Evolutionary conservation across 352 stramenopile genomes (phyloP).

Genomic region (Globisporangium sylvaticum): DNA sequence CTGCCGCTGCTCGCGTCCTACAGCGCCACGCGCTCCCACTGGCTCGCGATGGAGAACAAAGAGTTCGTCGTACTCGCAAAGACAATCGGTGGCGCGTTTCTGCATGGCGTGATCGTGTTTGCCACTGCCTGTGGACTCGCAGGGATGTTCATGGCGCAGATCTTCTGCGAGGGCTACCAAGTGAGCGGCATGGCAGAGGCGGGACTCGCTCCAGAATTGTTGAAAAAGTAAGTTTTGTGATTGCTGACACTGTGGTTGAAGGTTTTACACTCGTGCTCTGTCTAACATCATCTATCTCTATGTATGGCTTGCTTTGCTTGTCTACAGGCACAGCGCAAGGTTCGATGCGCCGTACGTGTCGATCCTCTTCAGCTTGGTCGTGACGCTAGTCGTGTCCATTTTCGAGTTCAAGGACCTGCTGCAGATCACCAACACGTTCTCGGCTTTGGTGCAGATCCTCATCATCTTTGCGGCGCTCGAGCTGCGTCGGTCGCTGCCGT

Average conservation of each 20-base stretch:
- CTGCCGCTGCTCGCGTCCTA: conserved; percentile 78
- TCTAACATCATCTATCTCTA: background rate
- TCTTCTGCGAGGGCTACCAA: conserved; percentile 83
- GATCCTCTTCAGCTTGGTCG: conserved; percentile 23
- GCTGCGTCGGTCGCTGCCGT: conserved; percentile 55
- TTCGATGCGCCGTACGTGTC: conserved; percentile 29
- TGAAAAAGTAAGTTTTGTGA: conserved; percentile 23
- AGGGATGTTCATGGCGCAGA: conserved; percentile 84
- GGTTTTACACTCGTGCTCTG: background rate
- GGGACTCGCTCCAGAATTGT: conserved; percentile 62
- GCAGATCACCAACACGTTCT: conserved; percentile 81
- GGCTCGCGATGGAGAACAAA: conserved; percentile 72
- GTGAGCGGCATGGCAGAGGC: conserved; percentile 61
- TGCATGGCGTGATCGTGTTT: conserved; percentile 78
- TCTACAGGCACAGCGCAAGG: conserved; percentile 23
- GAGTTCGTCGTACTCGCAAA: conserved; percentile 67
- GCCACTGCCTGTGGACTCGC: conserved; percentile 71
- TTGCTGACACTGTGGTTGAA: background rate
- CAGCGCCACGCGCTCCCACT: conserved; percentile 33
- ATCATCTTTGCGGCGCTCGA: conserved; percentile 86
- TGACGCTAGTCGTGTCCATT: conserved; percentile 22
- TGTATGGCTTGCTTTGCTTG: conserved; percentile 8
- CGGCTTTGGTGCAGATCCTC: conserved; percentile 64
- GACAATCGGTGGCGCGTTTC: conserved; percentile 61
- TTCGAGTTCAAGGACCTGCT: conserved; percentile 48